phyloP scores from a whole-genome alignment of 2,329 filamentous ascomycete species.

The Pseudocercospora cruenta region DNA sequence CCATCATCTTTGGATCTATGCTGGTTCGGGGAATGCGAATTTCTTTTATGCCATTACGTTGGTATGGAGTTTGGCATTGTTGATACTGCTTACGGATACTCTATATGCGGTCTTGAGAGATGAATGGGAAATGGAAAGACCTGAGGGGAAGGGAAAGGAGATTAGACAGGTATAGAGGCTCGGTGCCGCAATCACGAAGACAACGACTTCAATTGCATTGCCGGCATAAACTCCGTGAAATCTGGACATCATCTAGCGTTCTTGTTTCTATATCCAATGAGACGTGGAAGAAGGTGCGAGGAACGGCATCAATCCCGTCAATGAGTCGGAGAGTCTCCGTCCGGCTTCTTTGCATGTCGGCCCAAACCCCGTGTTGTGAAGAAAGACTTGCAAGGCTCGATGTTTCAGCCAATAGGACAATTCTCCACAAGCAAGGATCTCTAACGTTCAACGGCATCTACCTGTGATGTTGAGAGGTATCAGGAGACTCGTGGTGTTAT shows the following conservation, averaged over 20 bases:
- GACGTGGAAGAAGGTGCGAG: background rate
- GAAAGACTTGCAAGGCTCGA: background rate
- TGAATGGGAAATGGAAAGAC: slow-evolving; percentile 90
- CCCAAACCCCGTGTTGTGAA: no score
- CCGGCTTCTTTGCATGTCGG: no score
- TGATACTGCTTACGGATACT: slow-evolving; percentile 82
- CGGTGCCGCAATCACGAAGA: background rate
- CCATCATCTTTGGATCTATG: slow-evolving; percentile 97
- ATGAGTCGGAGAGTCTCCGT: no score
- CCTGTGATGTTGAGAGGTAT: background rate
- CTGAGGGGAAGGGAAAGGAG: slow-evolving; percentile 87
- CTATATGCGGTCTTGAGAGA: slow-evolving; percentile 88
- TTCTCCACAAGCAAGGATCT: background rate
- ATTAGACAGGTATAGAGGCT: slow-evolving; percentile 68
- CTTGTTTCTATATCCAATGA: background rate
- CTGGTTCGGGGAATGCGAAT: slow-evolving; percentile 95
- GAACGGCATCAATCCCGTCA: background rate
- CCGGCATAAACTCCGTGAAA: background rate
- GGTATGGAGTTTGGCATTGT: slow-evolving; percentile 93
- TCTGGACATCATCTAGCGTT: background rate
- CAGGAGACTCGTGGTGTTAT: background rate
- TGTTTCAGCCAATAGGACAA: background rate
- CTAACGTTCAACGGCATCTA: no score
- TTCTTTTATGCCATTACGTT: slow-evolving; percentile 99
- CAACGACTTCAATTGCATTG: background rate